phyloP scores from a whole-genome alignment of 106 monocot genomes.

The Cymbidium sinense region DNA sequence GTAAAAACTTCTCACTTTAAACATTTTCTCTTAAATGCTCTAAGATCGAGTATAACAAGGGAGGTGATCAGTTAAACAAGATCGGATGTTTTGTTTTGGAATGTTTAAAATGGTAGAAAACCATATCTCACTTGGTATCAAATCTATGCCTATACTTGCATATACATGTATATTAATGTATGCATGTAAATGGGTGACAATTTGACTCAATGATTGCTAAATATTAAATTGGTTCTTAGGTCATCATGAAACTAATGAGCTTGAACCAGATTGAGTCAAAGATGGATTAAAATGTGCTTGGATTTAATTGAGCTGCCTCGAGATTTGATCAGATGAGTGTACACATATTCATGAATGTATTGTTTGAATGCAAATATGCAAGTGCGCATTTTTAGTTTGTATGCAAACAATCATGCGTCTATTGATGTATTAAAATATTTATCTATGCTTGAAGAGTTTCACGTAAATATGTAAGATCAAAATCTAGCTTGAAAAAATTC shows the following conservation, averaged over 20 bases:
- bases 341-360: neutral
- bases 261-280: neutral
- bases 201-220: neutral
- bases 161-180: neutral
- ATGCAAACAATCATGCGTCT: too few relatives aligned
- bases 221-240: neutral
- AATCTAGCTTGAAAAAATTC: too few relatives aligned
- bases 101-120: neutral
- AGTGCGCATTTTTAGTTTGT: too few relatives aligned
- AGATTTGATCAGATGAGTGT: neutral
- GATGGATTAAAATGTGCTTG: neutral
- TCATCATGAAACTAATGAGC: neutral
- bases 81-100: too few relatives aligned
- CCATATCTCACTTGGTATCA: neutral
- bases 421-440: too few relatives aligned
- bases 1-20: slow-evolving; percentile 16
- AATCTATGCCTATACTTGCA: neutral
- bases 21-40: neutral
- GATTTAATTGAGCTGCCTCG: neutral
- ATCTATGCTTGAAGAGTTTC: too few relatives aligned
- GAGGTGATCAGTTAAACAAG: neutral
- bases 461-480: too few relatives aligned
- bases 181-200: neutral
- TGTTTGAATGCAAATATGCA: too few relatives aligned
- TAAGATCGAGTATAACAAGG: neutral